A percentile compares a stretch with the other conserved stretches of the same genome.
phyloP scores from a whole-genome alignment of 768 basidiomycete species.

The Calvatia gigantea region DNA sequence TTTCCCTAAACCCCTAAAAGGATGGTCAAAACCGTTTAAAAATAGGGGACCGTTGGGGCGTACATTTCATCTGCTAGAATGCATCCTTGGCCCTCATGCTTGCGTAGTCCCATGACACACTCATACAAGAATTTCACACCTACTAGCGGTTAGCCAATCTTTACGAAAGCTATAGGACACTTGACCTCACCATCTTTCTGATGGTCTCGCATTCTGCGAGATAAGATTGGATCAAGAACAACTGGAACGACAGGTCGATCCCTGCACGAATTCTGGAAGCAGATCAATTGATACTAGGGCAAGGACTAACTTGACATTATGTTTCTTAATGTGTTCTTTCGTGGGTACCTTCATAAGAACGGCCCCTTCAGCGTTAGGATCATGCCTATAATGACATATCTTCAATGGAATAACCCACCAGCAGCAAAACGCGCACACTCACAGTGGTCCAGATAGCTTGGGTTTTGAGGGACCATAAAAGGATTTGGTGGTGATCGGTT shows the following conservation, averaged over 20 bases:
- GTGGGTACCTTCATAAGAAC: conserved; percentile 83
- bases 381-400: conserved; percentile 46
- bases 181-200: conserved; percentile 71
- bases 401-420: not conserved
- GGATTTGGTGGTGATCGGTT: conserved; percentile 27
- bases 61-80: conserved; percentile 98
- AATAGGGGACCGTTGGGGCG: conserved; percentile 14
- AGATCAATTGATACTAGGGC: not conserved
- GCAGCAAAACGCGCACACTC: conserved; percentile 18
- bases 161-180: not conserved
- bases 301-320: conserved; percentile 62
- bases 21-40: conserved; percentile 9
- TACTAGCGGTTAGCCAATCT: conserved; percentile 20
- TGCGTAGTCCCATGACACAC: conserved; percentile 90
- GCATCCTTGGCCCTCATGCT: conserved; percentile 89
- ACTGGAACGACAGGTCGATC: conserved; percentile 68
- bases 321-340: conserved; percentile 58
- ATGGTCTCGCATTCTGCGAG: conserved; percentile 76
- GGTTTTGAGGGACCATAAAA: conserved; percentile 54
- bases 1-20: conserved; percentile 88
- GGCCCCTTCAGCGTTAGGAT: conserved; percentile 73
- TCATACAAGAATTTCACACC: conserved; percentile 92
- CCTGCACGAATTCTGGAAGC: conserved; percentile 32
- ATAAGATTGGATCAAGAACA: conserved; percentile 86
- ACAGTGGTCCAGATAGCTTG: conserved; percentile 43